Base-by-base conservation (phyloP, 169 alveolate genomes). In the Fabrea salina region DNA sequence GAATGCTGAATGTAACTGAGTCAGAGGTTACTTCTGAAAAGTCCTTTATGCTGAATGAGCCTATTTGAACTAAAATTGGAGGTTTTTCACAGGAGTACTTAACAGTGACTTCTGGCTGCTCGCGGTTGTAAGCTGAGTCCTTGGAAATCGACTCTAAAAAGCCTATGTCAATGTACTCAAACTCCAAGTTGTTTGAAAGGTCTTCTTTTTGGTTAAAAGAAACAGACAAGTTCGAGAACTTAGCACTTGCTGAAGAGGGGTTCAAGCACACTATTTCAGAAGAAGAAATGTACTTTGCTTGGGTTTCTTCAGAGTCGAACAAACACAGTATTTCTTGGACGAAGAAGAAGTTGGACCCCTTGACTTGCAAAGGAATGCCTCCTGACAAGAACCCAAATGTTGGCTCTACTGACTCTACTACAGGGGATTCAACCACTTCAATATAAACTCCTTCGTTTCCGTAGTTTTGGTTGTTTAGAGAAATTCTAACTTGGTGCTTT, bases 371-470 rank as follows among this genome's bases (percentile, higher is more conserved):
- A n/a, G 16, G 32, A n/a, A 61, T 37, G 11, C 74, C 74, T 16
- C 74, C 74, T 61, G 16, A 35, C 11, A 61, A 35, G 25, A 61
- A 61, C 54, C 74, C 74, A 37, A 61, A 61, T 16, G 22, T 32
- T 16, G 74, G 74, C 30, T 22, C 39, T 7, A 61, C 74, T 33
- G 53, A 33, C 11, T 11, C 1, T 16, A 61, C 19, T 4, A 27
- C 50, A 0, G 74, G 74, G 19, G 16, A 16, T 33, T 16, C 50
- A 61, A 61, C 32, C n/a, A 61, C 74, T 2, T 61, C 74, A 16
- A 61, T 1, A 35, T 33, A 61, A 11, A 37, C 74, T 1, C 11
- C 13, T 33, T 25, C 11, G 16, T 47, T 47, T 13, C 54, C 32
- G 25, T 33, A 61, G 50, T 61, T 61, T 27, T 61, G 74, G 19